Evolutionary conservation across 257 asterid species (phyloP), one percentile per base, ranked within the genome.

Genomic region (Petunia axillaris): DNA sequence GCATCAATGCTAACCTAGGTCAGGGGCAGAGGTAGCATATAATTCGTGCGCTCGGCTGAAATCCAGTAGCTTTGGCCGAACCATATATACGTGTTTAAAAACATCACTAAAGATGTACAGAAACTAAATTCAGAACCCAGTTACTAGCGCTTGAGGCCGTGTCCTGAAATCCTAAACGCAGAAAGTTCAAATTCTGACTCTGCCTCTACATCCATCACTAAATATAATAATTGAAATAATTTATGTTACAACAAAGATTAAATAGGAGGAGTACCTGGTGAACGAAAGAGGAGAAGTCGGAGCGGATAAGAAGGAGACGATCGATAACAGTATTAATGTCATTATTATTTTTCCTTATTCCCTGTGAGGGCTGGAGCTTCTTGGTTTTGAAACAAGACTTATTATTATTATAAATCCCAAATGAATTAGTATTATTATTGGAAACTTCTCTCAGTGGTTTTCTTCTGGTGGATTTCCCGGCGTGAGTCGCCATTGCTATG

Each of bases 281-380:
- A 52, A 89, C 35, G 64, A 89, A 78, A 43, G 91, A 85, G 41
- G 97, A 92, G 63, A 92, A 78, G 13, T 94, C 91, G 78, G 97
- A 91, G 78, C 92, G 98, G 5, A 89, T 89, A 60, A 91, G 88
- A 77, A 90, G 90, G 82, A 96, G 95, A 44, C 90, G 92, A 79
- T 94, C 97, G 66, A 90, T 0, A 52, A 52, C 25, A 25, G 25
- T 25, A 25, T 25, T 25, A 25, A 25, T 25, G 93, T 25, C 25
- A 25, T 25, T 25, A 25, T 25, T 25, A 25, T 25, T 25, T 25
- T 25, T 25, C 25, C 25, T 25, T 25, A 25, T 25, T 25, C 25
- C 25, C 25, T 25, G 25, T 25, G 25, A 25, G 25, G 25, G 25
- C 25, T 25, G 41, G 46, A 52, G 25, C 35, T 50, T 73, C 78